Conservation (phyloP, 2,329 filamentous ascomycete genomes). For the Colletotrichum falcatum region DNA sequence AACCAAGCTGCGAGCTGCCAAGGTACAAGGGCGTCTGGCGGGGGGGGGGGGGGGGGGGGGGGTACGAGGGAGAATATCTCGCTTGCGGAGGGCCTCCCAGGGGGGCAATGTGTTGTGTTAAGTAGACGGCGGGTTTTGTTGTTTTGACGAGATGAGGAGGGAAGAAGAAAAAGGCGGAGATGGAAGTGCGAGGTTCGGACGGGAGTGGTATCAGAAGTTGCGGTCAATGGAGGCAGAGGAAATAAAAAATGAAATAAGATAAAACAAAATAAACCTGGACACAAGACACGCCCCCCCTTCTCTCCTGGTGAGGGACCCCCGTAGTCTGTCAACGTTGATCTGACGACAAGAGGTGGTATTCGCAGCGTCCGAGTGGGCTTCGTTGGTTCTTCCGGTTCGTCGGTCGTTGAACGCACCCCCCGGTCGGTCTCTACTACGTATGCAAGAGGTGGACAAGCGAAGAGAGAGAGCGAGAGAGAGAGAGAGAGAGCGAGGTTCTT, state of each 20-base stretch:
- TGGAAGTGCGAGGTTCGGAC: constrained; percentile 19
- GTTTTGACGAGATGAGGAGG: constrained; percentile 28
- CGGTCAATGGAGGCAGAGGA: constrained; percentile 17
- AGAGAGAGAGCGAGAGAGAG: background rate
- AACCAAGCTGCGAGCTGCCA: constrained; percentile 37
- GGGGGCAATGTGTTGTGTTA: constrained; percentile 16
- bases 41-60: background rate
- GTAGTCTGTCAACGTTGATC: constrained; percentile 31
- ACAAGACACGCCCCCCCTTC: too few species aligned
- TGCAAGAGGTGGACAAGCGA: background rate
- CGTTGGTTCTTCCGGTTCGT: background rate
- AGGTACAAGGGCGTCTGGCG: constrained; percentile 14
- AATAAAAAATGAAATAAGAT: too few species aligned
- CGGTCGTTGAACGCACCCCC: background rate
- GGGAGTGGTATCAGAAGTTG: constrained; percentile 33
- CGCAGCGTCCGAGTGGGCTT: constrained; percentile 25
- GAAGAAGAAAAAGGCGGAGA: constrained; percentile 33
- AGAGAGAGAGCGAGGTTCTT: background rate
- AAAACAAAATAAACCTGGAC: constrained; percentile 8
- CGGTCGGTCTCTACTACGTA: constrained; percentile 10
- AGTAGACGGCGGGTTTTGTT: constrained; percentile 3
- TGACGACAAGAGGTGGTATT: constrained; percentile 32
- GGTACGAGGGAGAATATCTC: background rate
- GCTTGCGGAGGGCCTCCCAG: constrained; percentile 23
- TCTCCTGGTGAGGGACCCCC: constrained; percentile 19